A percentile compares a stretch with the other conserved stretches of the same genome.
Conservation (phyloP, 2,329 filamentous ascomycete species). For the Colletotrichum eleusines region DNA sequence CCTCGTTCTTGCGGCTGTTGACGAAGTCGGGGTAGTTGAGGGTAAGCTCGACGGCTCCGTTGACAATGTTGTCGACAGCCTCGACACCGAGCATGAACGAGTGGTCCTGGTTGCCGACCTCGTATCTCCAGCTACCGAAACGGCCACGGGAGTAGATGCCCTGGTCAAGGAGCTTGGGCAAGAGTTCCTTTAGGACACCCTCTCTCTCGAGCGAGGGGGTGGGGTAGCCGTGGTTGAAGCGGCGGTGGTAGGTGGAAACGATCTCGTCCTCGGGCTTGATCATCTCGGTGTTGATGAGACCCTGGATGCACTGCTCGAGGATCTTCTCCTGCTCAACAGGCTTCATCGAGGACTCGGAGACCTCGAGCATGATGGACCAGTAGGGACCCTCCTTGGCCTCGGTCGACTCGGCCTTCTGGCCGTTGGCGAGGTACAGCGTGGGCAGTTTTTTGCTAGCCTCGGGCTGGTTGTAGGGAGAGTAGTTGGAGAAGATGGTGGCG, state of each 20-base stretch:
- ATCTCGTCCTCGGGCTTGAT: constrained; percentile 92
- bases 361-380: constrained; percentile 99
- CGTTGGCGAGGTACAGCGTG: constrained; percentile 87
- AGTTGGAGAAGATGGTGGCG: constrained; percentile 99
- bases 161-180: constrained; percentile 91
- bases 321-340: constrained; percentile 88
- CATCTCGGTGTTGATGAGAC: constrained; percentile 98
- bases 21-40: constrained; percentile 98
- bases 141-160: constrained; percentile 96
- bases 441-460: constrained; percentile 84
- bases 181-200: constrained; percentile 89
- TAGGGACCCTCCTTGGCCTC: constrained; percentile 90
- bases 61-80: constrained; percentile 90
- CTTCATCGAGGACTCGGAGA: constrained; percentile 96
- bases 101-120: constrained; percentile 95
- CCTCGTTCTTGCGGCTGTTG: constrained; percentile 79
- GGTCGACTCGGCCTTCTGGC: constrained; percentile 79
- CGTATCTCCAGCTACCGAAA: constrained; percentile 98
- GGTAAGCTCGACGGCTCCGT: constrained; percentile 89
- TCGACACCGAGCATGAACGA: constrained; percentile 98
- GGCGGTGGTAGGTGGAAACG: constrained; percentile 96
- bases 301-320: constrained; percentile 91
- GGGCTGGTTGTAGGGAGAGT: constrained; percentile 98
- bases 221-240: constrained; percentile 98
- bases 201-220: constrained; percentile 96